These are phyloP conservation scores for Diaporthe sp. DNA, from an alignment of 2,329 filamentous ascomycete species.

Conservation along the genomic window DNA sequence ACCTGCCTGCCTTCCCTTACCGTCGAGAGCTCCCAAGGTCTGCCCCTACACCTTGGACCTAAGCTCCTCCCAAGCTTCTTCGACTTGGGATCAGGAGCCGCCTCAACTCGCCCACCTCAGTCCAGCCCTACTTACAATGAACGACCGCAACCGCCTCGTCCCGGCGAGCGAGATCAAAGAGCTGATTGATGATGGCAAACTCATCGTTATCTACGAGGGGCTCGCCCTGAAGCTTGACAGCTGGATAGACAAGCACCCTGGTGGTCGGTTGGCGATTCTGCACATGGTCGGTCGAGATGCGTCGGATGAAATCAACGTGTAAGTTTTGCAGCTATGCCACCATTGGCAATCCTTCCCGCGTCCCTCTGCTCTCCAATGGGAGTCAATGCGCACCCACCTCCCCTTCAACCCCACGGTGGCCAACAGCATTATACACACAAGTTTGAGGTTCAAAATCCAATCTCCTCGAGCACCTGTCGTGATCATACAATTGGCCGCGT, in stretches of 20 bases:
- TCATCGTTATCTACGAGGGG: conserved; percentile 69
- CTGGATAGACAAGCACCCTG: conserved; percentile 71
- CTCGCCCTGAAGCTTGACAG: conserved; percentile 66
- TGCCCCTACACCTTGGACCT: background rate
- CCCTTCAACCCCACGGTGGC: background rate
- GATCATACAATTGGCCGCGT: background rate
- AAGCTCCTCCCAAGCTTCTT: conserved; percentile 8
- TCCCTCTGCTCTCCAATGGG: conserved; percentile 2
- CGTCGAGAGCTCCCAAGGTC: conserved; percentile 3
- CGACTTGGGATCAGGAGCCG: background rate
- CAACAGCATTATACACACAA: background rate
- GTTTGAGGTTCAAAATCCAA: background rate
- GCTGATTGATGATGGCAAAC: conserved; percentile 66
- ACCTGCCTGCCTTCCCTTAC: background rate
- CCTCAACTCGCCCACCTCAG: background rate
- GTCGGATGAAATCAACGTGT: conserved; percentile 71
- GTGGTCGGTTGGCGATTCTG: conserved; percentile 68
- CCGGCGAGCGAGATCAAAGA: conserved; percentile 60
- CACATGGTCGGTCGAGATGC: conserved; percentile 73
- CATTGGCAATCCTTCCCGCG: conserved; percentile 14
- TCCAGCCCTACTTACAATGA: conserved; percentile 43
- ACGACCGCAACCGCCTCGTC: conserved; percentile 57
- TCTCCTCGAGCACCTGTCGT: background rate
- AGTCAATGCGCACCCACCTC: background rate
- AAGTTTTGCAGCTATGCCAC: conserved; percentile 45